Base-by-base conservation (phyloP, 768 basidiomycete genomes). In the Pleurotus djamor region DNA sequence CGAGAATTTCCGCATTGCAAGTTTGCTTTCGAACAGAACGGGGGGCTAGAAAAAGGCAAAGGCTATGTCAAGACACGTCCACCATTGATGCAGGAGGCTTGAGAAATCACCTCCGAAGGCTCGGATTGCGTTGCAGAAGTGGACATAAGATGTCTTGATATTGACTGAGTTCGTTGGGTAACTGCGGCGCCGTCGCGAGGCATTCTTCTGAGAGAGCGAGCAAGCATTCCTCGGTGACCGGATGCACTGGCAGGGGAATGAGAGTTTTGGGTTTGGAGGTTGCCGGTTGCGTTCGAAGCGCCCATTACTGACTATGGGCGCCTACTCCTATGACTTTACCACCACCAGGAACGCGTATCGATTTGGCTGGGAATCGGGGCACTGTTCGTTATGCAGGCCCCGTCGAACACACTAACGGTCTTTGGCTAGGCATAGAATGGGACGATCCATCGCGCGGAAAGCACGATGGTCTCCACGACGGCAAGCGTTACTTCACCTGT, bases 381-480 rank as follows among this genome's bases (percentile, higher is more conserved):
- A 93, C 91, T 4, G 72, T 96, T 62, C 84, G 73, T 71, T 95
- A 82, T 67, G 72, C 81, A 12, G 94, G 94, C 1, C 62, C 70
- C 1, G 85, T 96, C 16, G 74, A 83, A 14, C 81, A 81, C 12
- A 85, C 91, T 0, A 66, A 73, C 3, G 92, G 91, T 3, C 64
- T 72, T 10, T 98, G 96, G 96, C 79, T 95, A n/a, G 96, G 96
- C n/a, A 83, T 98, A 49, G 96, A 98, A 74, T 98, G 96, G 92
- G 96, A 98, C 68, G 88, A 94, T 66, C 82, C 87, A 16, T 60
- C 70, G 6, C 84, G 94, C 59, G 96, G 96, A 32, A 96, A 91
- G 70, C 95, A 98, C 69, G 85, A 90, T 64, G 96, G 96, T 5
- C 69, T 78, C 63, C 91, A 93, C 68, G 86, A 92, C 63, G 89